A percentile compares a stretch with the other conserved stretches of the same genome.
phyloP scores from a whole-genome alignment of 371 early-diverging fungal species.

The Mortierella polycephala region DNA sequence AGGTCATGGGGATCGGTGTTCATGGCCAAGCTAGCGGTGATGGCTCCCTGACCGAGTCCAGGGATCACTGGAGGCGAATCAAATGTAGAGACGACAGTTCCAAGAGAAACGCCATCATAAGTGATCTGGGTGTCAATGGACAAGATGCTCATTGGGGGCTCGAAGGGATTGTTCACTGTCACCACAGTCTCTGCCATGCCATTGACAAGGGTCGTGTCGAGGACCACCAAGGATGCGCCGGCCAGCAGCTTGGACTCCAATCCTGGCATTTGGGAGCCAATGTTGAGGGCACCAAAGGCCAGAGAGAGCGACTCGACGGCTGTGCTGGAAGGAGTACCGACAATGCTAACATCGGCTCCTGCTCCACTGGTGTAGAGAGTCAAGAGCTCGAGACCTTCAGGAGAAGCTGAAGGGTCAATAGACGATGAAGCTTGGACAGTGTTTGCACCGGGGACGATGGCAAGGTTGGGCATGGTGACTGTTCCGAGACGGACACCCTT shows the following conservation, averaged over 20 bases:
- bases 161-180: conserved; percentile 62
- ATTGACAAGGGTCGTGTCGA: conserved; percentile 43
- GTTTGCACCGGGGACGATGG: conserved; percentile 58
- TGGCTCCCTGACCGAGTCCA: neutral
- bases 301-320: conserved; percentile 55
- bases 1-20: conserved; percentile 11
- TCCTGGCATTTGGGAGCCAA: conserved; percentile 60
- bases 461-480: conserved; percentile 56
- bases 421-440: conserved; percentile 54
- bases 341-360: conserved; percentile 54
- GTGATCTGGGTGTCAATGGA: conserved; percentile 57
- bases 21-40: conserved; percentile 11
- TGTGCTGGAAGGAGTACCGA: conserved; percentile 55
- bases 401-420: conserved; percentile 57
- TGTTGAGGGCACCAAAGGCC: conserved; percentile 53
- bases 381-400: conserved; percentile 56
- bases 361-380: conserved; percentile 59
- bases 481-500: conserved; percentile 55
- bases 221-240: conserved; percentile 52
- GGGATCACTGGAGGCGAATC: conserved; percentile 9
- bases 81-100: conserved; percentile 55
- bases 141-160: conserved; percentile 57
- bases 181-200: conserved; percentile 56
- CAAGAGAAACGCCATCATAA: conserved; percentile 58
- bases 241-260: conserved; percentile 55